Percentiles rank a stretch among this genome's conserved stretches.
Evolutionary conservation across 108 stramenopile species (phyloP).

Genomic region (Fragilaria radians): DNA sequence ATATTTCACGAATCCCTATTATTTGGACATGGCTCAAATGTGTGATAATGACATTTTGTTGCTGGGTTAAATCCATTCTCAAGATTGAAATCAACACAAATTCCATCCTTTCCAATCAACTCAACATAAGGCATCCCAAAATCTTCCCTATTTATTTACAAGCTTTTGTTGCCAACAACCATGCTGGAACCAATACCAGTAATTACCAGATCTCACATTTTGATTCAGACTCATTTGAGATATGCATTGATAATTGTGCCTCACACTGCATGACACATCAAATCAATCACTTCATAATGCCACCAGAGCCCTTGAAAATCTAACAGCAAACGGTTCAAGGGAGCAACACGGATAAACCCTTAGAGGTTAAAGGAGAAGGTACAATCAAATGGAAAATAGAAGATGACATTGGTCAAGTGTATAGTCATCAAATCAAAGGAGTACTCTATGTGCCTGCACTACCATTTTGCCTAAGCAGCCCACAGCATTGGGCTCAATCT

Average conservation of each 20-base stretch:
- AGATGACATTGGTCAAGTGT: constrained; percentile 1
- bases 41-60: too few relatives aligned
- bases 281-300: not conserved
- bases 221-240: constrained; percentile 5
- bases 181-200: too few relatives aligned
- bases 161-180: too few relatives aligned
- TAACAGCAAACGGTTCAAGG: not conserved
- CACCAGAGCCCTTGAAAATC: not conserved
- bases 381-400: constrained; percentile 4
- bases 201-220: too few relatives aligned
- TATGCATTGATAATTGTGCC: constrained; percentile 1
- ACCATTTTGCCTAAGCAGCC: not conserved
- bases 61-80: too few relatives aligned
- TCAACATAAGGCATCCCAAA: too few relatives aligned
- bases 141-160: too few relatives aligned
- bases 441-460: not conserved
- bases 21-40: too few relatives aligned
- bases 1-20: too few relatives aligned
- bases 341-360: too few relatives aligned
- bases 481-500: constrained; percentile 1
- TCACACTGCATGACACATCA: not conserved
- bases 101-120: too few relatives aligned
- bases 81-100: too few relatives aligned
- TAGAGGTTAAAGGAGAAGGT: not conserved
- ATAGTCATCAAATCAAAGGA: not conserved